Evolutionary conservation across 371 early-diverging fungal species (phyloP).

Genomic region (Syncephalastrum monosporum): DNA sequence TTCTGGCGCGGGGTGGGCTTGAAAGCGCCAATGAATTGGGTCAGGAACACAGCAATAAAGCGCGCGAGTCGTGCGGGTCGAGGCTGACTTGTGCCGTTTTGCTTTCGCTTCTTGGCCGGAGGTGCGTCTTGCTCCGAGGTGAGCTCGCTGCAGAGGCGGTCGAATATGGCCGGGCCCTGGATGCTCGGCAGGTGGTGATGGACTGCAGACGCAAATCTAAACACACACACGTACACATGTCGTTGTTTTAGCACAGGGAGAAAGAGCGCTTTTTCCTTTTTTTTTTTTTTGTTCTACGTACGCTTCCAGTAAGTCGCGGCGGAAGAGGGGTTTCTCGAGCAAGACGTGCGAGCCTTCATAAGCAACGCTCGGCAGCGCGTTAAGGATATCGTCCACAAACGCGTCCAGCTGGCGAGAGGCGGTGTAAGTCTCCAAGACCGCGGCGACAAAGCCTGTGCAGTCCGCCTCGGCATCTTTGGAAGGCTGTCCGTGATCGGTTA

Average conservation of each 20-base stretch:
- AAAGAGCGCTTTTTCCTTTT: too few species aligned
- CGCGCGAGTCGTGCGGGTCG: conserved; percentile 13
- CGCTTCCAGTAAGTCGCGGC: conserved; percentile 39
- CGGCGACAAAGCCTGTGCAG: conserved; percentile 24
- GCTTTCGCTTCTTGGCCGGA: conserved; percentile 35
- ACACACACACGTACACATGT: background rate
- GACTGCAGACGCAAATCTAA: conserved; percentile 30
- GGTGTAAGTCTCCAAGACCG: conserved; percentile 37
- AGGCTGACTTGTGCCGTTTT: background rate
- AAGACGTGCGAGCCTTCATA: conserved; percentile 18
- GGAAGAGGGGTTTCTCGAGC: conserved; percentile 44
- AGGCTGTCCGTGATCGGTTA: conserved; percentile 17
- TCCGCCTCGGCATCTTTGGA: conserved; percentile 19
- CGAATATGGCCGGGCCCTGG: conserved; percentile 43
- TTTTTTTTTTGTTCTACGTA: conserved; percentile 29
- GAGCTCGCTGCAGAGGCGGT: conserved; percentile 35
- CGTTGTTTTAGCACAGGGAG: too few species aligned
- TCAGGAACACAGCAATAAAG: conserved; percentile 31
- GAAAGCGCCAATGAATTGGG: conserved; percentile 44
- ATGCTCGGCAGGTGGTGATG: conserved; percentile 44
- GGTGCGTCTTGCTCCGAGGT: conserved; percentile 25
- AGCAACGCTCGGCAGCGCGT: conserved; percentile 21
- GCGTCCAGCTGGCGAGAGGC: conserved; percentile 54
- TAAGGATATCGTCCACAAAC: conserved; percentile 40
- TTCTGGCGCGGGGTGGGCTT: conserved; percentile 44